Base-by-base conservation (phyloP, 306 rosid species). In the Aeschynomene evenia region DNA sequence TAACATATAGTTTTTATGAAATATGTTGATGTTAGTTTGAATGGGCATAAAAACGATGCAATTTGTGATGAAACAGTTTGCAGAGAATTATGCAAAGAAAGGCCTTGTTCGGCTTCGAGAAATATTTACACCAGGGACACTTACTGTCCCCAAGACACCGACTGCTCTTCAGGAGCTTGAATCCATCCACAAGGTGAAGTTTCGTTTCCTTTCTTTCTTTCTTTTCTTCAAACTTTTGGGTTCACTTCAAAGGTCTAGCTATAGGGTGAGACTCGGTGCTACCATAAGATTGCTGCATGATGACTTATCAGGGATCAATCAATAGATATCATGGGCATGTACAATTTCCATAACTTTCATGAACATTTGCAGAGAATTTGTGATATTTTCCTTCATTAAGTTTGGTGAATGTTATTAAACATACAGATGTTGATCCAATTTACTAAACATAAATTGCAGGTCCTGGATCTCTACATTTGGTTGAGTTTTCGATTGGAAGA, bases 401-500 rank as follows among this genome's bases (percentile, higher is more conserved):
- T 77, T 79, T 50, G 71, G 9, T 53, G 61, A 51, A 58, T 64
- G 76, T 40, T 72, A 4, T 10, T 51, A 57, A 8, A 14, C 37
- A 21, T 36, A 42, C 56, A 66, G 23, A 28, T 70, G 15, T 65
- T 19, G 43, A 83, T 55, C 40, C 49, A 33, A 9, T 43, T 14
- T n/a, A n/a, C n/a, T n/a, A n/a, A n/a, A n/a, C n/a, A n/a, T 72
- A 72, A 82, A 74, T 61, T 83, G 78, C 79, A 91, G 99, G 97
- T 94, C 36, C 75, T 94, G 89, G 99, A 94, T 72, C 91, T 94
- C 59, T 94, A 94, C 40, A 87, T 91, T 62, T 94, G 97, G 99
- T 81, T 94, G 92, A 94, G 99, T 82, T 91, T 75, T 63, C 93
- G 91, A 31, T 70, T 85, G 80, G 97, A 91, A 59, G 94, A 88